Percentiles rank a stretch among this genome's conserved stretches.
Evolutionary conservation across 1,284 basidiomycete genomes (phyloP).

Genomic region (Golubevia sp.): DNA sequence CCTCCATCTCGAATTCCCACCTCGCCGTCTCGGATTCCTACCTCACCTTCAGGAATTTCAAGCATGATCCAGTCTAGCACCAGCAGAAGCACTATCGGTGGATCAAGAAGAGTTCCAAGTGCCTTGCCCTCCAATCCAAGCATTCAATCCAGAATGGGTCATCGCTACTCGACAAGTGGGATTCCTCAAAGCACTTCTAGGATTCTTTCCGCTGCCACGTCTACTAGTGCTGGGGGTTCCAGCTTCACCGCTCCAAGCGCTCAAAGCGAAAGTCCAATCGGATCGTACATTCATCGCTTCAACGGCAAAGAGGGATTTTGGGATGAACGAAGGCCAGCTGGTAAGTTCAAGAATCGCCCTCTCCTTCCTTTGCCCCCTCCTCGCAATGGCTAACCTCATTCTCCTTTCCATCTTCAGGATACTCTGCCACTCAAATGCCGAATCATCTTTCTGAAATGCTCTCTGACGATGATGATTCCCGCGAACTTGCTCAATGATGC

Average conservation of each 20-base stretch:
- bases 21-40: not conserved
- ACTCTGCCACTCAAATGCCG: no score
- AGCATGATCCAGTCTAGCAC: not conserved
- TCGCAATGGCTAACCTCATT: no score
- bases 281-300: not conserved
- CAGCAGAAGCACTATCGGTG: not conserved
- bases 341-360: no score
- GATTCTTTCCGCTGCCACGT: not conserved
- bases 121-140: not conserved
- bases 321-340: not conserved
- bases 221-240: not conserved
- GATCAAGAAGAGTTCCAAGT: not conserved
- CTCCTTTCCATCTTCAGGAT: no score
- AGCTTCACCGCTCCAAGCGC: not conserved
- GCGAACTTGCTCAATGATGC: no score
- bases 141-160: no score
- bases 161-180: not conserved
- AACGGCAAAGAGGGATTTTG: not conserved
- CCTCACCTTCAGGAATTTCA: not conserved
- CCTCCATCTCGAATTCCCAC: not conserved
- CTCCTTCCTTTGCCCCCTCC: no score
- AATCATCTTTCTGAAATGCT: no score
- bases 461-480: no score
- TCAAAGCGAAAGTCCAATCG: not conserved
- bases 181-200: not conserved